phyloP scores from a whole-genome alignment of 2,329 filamentous ascomycete species.

The Sporothrix humicola region DNA sequence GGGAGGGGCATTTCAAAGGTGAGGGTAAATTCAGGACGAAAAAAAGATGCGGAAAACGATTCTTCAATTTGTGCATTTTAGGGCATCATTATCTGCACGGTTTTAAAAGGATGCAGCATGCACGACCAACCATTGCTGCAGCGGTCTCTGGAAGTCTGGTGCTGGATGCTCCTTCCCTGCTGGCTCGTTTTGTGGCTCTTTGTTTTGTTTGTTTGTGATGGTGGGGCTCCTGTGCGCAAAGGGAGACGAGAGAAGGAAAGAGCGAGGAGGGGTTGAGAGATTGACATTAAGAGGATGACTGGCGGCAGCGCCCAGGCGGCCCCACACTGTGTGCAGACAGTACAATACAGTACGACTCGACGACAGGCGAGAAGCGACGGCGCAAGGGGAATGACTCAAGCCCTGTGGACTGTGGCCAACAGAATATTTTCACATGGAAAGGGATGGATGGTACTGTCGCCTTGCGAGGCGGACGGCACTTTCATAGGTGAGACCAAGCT shows the following conservation, averaged over 20 bases:
- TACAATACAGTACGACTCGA: not conserved
- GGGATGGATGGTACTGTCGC: not conserved
- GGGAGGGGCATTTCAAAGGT: slow-evolving; percentile 9
- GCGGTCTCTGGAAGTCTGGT: no score
- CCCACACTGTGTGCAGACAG: slow-evolving; percentile 21
- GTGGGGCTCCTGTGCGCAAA: slow-evolving; percentile 31
- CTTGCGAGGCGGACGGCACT: slow-evolving; percentile 1
- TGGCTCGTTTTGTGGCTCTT: slow-evolving; percentile 9
- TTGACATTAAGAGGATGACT: not conserved
- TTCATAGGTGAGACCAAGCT: not conserved
- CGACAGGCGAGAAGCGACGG: not conserved
- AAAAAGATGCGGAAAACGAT: not conserved
- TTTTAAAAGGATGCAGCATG: not conserved
- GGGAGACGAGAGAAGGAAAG: not conserved
- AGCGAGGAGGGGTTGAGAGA: slow-evolving; percentile 27
- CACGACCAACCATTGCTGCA: no score
- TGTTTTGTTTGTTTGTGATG: slow-evolving; percentile 37
- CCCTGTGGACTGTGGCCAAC: not conserved
- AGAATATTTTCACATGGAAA: not conserved
- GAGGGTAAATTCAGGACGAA: not conserved
- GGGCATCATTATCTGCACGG: not conserved
- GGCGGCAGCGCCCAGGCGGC: not conserved
- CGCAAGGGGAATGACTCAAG: slow-evolving; percentile 23
- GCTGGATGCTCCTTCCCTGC: not conserved
- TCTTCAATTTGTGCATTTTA: slow-evolving; percentile 6